Evolutionary conservation across 2,329 filamentous ascomycete species (phyloP).

Genomic region (Aspergillus amoenus): DNA sequence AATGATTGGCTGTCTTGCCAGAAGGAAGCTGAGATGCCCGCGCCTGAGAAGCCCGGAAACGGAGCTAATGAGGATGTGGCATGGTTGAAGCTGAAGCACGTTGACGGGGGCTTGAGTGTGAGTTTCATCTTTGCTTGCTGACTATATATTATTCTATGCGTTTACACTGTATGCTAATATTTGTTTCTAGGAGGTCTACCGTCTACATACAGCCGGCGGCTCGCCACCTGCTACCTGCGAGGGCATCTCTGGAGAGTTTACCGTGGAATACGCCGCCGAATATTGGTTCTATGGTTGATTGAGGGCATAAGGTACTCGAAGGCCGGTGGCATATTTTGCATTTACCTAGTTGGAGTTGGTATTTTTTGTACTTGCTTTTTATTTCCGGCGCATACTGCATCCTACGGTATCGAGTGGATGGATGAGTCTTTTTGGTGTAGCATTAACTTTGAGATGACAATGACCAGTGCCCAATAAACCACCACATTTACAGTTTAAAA

Average conservation of each 20-base stretch:
- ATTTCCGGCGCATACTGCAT: too few species aligned
- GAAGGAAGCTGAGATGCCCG: slow-evolving; percentile 28
- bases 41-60: slow-evolving; percentile 16
- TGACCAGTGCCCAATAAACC: too few species aligned
- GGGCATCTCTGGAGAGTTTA: slow-evolving; percentile 28
- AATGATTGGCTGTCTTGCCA: slow-evolving; percentile 25
- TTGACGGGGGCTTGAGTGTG: slow-evolving; percentile 34
- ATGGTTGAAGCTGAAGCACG: slow-evolving; percentile 34
- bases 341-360: too few species aligned
- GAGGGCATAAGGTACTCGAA: too few species aligned
- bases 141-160: too few species aligned
- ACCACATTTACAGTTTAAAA: too few species aligned
- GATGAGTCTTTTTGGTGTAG: too few species aligned
- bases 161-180: neutral
- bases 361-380: too few species aligned
- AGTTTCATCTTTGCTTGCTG: slow-evolving; percentile 1
- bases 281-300: slow-evolving; percentile 45
- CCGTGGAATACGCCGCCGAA: slow-evolving; percentile 42
- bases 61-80: slow-evolving; percentile 25
- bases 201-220: slow-evolving; percentile 40
- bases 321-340: neutral
- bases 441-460: too few species aligned
- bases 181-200: slow-evolving; percentile 40
- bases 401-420: too few species aligned
- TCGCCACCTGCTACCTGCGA: slow-evolving; percentile 35